These are phyloP conservation scores for Pichia sp. DNA, from an alignment of 1,139 yeast genomes.

Conservation along the genomic window DNA sequence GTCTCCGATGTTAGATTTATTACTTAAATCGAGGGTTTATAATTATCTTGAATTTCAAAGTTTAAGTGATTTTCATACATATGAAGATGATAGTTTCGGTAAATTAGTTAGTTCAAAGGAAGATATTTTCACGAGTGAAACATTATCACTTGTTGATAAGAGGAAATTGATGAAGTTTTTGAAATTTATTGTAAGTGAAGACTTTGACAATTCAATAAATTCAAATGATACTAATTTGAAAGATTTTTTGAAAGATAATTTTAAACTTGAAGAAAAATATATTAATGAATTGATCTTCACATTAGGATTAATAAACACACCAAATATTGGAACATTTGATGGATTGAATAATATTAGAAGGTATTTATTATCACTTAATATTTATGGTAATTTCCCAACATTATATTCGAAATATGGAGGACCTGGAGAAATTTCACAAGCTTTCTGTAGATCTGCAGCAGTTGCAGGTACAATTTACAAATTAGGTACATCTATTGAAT, in stretches of 20 bases:
- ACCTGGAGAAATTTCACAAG: conserved; percentile 94
- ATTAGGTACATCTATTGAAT: conserved; percentile 56
- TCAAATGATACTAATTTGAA: conserved; percentile 26
- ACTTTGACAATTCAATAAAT: not conserved
- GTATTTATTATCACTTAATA: conserved; percentile 78
- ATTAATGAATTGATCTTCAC: conserved; percentile 77
- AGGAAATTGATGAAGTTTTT: conserved; percentile 87
- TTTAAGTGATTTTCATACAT: conserved; percentile 80
- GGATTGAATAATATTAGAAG: conserved; percentile 79
- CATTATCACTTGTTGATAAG: conserved; percentile 67
- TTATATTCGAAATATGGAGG: conserved; percentile 91
- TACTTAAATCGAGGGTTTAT: conserved; percentile 79
- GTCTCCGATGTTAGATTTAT: conserved; percentile 71
- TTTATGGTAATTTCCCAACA: conserved; percentile 91
- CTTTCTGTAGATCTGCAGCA: conserved; percentile 95
- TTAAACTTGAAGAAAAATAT: conserved; percentile 67
- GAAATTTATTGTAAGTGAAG: conserved; percentile 67
- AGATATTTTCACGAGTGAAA: conserved; percentile 87
- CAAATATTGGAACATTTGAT: conserved; percentile 55
- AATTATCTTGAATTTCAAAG: conserved; percentile 91
- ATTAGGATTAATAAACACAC: conserved; percentile 66
- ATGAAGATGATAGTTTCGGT: conserved; percentile 83
- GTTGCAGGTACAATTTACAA: conserved; percentile 96
- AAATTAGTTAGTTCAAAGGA: conserved; percentile 79
- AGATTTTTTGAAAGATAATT: conserved; percentile 44